Base-by-base conservation (phyloP, 495 filamentous ascomycete genomes). In the Xylaria bambusicola region DNA sequence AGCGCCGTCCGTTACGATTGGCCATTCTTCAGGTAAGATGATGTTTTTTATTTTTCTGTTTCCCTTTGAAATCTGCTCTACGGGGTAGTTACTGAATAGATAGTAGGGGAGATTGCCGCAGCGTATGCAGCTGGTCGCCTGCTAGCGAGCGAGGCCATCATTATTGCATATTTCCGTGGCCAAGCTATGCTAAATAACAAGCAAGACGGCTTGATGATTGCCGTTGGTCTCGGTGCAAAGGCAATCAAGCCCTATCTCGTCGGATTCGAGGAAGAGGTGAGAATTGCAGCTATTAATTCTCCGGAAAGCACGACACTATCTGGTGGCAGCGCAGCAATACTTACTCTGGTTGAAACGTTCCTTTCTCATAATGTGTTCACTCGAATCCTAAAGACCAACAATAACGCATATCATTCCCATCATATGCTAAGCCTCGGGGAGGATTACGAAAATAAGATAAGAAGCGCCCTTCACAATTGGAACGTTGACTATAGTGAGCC, bases 341-440 rank as follows among this genome's bases (percentile, higher is more conserved):
- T 10, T 66, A 66, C 47, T 64, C 64, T 75, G 9, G 64, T 83
- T 21, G 64, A 72, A 20, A 72, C 78, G 55, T 62, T 85, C 2
- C 66, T 78, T 52, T 83, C 86, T n/a, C 73, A 80, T 20, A 52
- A 50, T 12, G 27, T 73, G 21, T 80, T 80, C 46, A 64, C 67
- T 6, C 68, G 77, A 15, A 7, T 64, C 26, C 50, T 82, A 7
- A 62, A 67, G 27, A 72, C 76, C 2, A 64, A 69, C 18, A 68
- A 65, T 9, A 69, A 75, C 23, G 85, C 84, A 0, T 88, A 84
- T 59, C 86, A 89, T 62, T 87, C 84, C 0, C 75, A 79, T 52
- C 82, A 87, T 60, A 87, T 88, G 79, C 56, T 70, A 24, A 56
- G 70, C 33, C 65, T 75, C 2, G 73, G 71, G 29, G 61, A 75